Evolutionary conservation across 2,329 filamentous ascomycete species (phyloP), one percentile per base, ranked within the genome.

Genomic region (Phialophora verrucosa): DNA sequence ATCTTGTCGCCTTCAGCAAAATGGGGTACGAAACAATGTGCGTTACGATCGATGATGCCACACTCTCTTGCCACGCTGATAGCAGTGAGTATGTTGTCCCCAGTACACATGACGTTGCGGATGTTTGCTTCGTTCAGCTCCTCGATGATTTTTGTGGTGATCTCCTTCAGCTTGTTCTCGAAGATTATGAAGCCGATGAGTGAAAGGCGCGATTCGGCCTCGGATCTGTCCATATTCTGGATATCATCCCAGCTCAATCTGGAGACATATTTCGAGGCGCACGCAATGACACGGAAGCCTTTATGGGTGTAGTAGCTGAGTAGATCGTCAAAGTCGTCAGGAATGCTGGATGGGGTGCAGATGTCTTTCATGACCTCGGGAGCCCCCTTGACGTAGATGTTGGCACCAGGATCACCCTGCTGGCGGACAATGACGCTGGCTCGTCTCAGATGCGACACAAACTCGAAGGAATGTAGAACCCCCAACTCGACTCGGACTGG

Each of bases 141-240:
- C 63, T 90, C 85, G 29, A 99, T 87, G 38, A 97, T 91, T 1
- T 85, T 85, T 1, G 91, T 85, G 0, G 94, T 97, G 23, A 87
- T 93, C 1, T 91, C 89, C 78, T 99, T 99, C 68, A 99, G 82
- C 79, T 99, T 99, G 81, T 99, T 99, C 80, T 99, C 95, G 73
- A 99, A 99, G 62, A 99, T 90, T 75, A 99, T 98, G 79, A 99
- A 99, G 4, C 95, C 95, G 42, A 93, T 85, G 75, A 99, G 98
- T 54, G 94, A 88, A 11, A 99, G 85, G 35, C 88, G 84, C 2
- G 87, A 90, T 78, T 99, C 95, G 8, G 91, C 93, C 61, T 97
- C 91, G 47, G 88, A 82, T 32, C 95, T 90, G 72, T 88, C 91
- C 90, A 98, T 93, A 80, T 96, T 97, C 75, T 98, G 93, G 6